Base-by-base conservation (phyloP, 2,329 filamentous ascomycete species). In the Verticillium zaregamsianum region DNA sequence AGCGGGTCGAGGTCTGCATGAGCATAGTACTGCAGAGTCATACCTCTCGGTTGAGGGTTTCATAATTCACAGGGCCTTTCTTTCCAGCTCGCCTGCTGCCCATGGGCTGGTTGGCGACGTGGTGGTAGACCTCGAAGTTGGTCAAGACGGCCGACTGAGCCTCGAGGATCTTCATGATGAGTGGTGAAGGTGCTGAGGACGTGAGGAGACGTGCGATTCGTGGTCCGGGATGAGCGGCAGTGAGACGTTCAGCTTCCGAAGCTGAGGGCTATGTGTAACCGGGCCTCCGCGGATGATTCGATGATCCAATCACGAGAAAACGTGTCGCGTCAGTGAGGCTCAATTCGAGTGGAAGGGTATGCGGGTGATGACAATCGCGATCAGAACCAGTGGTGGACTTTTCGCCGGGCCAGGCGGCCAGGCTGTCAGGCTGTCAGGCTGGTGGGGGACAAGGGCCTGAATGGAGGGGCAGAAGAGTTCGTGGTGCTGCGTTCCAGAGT, bases 91-190 rank as follows among this genome's bases (percentile, higher is more conserved):
- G 82, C 82, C 59, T 77, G 73, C 52, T 77, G 57, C 78, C 76
- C 61, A 78, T 74, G 59, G 80, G 80, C 69, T 86, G 83, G 56
- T 87, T 82, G 6, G 76, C 76, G 45, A 92, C 75, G 68, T 91
- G 89, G 61, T 82, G 79, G 68, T 87, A 88, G 65, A 92, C 89
- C 79, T 92, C 90, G 66, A 85, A 89, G 73, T 92, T 92, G 72
- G 86, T 86, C 69, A 93, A 79, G 52, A 88, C 82, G 5, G 88
- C 88, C 33, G 86, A 86, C 71, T 92, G 88, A 3, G 89, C 80
- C 70, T 90, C 89, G 68, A 92, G 77, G 70, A 93, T 85, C 82
- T 91, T 89, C 86, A 89, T 88, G 23, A 39, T 72, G 68, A 58
- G 33, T 28, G 28, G 33, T 35, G 33, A 35, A 35, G 33, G 33